These are phyloP conservation scores for Mallotus repandus DNA, from an alignment of 441 rosid genomes.

Conservation along the genomic window DNA sequence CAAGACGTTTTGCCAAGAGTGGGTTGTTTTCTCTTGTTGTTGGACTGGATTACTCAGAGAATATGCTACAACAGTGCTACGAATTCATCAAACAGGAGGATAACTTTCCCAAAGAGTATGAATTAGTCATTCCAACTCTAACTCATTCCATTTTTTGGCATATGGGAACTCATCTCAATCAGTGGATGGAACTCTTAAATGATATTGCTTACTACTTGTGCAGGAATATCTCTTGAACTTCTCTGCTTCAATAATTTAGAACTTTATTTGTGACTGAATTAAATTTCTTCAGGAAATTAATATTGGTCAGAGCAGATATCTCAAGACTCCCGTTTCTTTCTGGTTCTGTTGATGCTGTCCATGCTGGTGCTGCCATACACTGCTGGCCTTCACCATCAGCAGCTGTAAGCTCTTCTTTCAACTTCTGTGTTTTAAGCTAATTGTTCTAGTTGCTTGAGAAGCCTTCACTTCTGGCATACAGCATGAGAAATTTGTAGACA, in stretches of 20 bases:
- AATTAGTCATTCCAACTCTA: background rate
- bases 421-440: background rate
- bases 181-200: background rate
- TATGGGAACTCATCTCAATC: background rate
- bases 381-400: slow-evolving; percentile 90
- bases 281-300: slow-evolving; percentile 49
- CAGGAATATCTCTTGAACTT: slow-evolving; percentile 7
- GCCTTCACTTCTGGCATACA: background rate
- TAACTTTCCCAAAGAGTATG: slow-evolving; percentile 72
- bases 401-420: slow-evolving; percentile 47
- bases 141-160: too few species aligned
- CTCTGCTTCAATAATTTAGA: background rate
- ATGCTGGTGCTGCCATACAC: slow-evolving; percentile 92
- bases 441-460: slow-evolving; percentile 7
- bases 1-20: slow-evolving; percentile 71
- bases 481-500: too few species aligned
- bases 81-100: slow-evolving; percentile 59
- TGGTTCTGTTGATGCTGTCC: slow-evolving; percentile 84
- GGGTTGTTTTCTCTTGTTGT: slow-evolving; percentile 65
- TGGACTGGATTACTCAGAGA: slow-evolving; percentile 88
- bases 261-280: slow-evolving; percentile 1
- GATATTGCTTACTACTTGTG: background rate
- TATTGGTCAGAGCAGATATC: slow-evolving; percentile 84
- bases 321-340: slow-evolving; percentile 76
- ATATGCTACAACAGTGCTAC: slow-evolving; percentile 74